Base-by-base conservation (phyloP, 108 stramenopile species). In the Fistulifera solaris region DNA sequence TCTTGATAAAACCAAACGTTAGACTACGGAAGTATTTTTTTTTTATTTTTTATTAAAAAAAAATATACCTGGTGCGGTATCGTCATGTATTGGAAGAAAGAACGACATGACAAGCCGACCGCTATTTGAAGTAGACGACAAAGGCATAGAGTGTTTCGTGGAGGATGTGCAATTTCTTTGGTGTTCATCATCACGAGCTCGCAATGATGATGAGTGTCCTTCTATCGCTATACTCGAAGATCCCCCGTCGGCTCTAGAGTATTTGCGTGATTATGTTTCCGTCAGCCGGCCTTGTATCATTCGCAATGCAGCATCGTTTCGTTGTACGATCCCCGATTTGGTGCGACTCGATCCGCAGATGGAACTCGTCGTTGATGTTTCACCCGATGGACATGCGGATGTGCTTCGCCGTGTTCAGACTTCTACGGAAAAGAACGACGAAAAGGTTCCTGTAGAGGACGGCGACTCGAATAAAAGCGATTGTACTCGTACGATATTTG, bases 331-430 rank as follows among this genome's bases (percentile, higher is more conserved):
- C 27, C 84, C 83, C 56, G 83, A 90, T 39, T 65, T 92, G 46
- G 66, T 75, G 15, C 56, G 52, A 16, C 47, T 51, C 0, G 65
- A 59, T 42, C 64, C 58, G 38, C 59, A 61, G 42, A 35, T 65
- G 38, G 57, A 67, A 50, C 19, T 78, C 22, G 52, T 43, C 12
- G 89, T 92, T 12, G 84, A 96, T 67, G 88, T 93, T 1, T 93
- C 95, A 5, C 95, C 95, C 27, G 87, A 91, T 66, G 95, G 95
- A 0, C 88, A 88, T 50, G 95, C 89, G 0, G 95, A 96, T 71
- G 72, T 81, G 44, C 57, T 89, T 18, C 67, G 82, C 31, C 68
- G 40, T 25, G 80, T 81, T 1, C 35, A 23, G 2, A 16, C 1
- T 31, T 15, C 2, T 14, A 2, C 27, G 12, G 27, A 45, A 38